A percentile compares a stretch with the other conserved stretches of the same genome.
phyloP scores from a whole-genome alignment of 129 eudicot genomes.

The Silybum marianum region DNA sequence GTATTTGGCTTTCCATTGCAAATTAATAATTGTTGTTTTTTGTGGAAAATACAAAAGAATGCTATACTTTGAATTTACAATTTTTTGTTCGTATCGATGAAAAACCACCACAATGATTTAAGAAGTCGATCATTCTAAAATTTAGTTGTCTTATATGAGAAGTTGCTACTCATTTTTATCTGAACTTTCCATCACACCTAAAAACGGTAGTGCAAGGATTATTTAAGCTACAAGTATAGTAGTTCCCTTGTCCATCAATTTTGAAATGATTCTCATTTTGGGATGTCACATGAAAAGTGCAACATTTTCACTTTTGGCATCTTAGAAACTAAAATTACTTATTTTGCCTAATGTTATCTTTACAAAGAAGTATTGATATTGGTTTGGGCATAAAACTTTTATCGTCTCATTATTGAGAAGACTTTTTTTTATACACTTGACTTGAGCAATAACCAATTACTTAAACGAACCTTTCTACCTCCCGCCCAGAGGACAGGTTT shows the following conservation, averaged over 20 bases:
- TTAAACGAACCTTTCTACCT: neutral
- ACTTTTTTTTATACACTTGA: too few species aligned
- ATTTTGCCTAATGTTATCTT: neutral
- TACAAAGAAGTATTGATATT: neutral
- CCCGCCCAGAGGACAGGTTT: neutral
- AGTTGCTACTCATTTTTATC: neutral
- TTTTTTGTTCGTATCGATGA: neutral
- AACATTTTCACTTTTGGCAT: neutral
- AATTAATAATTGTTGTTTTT: neutral
- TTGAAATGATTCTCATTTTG: neutral
- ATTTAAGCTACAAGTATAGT: neutral
- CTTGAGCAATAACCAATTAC: neutral
- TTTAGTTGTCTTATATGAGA: neutral
- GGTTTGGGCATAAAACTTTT: neutral
- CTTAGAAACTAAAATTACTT: neutral
- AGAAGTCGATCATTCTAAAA: neutral
- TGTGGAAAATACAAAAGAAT: neutral
- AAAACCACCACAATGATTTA: neutral
- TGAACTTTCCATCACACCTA: neutral
- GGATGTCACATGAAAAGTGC: neutral
- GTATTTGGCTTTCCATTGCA: conserved; percentile 5
- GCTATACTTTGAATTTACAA: neutral
- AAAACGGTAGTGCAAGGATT: neutral
- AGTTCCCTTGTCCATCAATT: neutral
- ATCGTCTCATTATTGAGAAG: neutral